These are phyloP conservation scores for Barnettozyma wickerhamii DNA, from an alignment of 805 yeast species.

Conservation along the genomic window DNA sequence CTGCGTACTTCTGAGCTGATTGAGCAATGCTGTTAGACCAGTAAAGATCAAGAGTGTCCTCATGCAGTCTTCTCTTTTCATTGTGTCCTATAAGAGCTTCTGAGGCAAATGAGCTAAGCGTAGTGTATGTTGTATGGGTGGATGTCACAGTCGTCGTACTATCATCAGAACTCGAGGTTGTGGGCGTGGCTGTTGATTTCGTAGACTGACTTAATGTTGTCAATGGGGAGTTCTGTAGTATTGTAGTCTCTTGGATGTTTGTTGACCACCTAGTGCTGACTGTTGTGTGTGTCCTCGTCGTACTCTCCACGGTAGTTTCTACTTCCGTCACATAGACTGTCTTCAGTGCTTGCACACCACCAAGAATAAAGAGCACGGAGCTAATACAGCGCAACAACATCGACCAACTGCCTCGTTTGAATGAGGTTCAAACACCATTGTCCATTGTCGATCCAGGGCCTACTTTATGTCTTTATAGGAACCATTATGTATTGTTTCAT, in stretches of 20 bases:
- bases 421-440: too few species aligned
- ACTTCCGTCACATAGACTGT: slow-evolving; percentile 3
- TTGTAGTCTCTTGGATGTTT: background rate
- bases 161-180: slow-evolving; percentile 7
- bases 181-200: slow-evolving; percentile 6
- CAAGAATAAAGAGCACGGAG: background rate
- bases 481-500: too few species aligned
- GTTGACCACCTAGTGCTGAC: slow-evolving; percentile 11
- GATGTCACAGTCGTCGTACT: slow-evolving; percentile 17
- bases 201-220: background rate
- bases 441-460: too few species aligned
- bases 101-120: slow-evolving; percentile 8
- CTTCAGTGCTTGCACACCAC: background rate
- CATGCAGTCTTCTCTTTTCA: slow-evolving; percentile 48
- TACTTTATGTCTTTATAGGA: too few species aligned
- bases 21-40: slow-evolving; percentile 54
- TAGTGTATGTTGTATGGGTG: slow-evolving; percentile 13
- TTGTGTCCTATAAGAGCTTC: slow-evolving; percentile 42
- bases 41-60: slow-evolving; percentile 38
- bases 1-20: slow-evolving; percentile 57
- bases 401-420: too few species aligned
- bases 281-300: slow-evolving; percentile 1
- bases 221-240: too few species aligned
- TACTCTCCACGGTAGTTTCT: slow-evolving; percentile 1
- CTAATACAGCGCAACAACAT: too few species aligned